phyloP scores from a whole-genome alignment of 2,329 filamentous ascomycete genomes.

The Chaetomiaceae sp. region DNA sequence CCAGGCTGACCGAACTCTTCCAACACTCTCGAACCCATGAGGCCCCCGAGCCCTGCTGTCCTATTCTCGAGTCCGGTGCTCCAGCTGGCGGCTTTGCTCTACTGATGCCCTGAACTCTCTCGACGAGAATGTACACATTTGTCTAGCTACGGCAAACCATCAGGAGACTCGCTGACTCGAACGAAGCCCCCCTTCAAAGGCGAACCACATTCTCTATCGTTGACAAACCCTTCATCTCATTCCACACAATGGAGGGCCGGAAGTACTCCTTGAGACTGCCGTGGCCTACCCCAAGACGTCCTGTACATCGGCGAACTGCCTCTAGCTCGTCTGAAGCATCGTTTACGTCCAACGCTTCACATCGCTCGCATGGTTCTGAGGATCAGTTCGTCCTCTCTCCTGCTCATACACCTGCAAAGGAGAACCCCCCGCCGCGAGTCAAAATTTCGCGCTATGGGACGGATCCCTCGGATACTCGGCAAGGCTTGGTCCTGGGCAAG shows the following conservation, averaged over 20 bases:
- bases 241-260: slow-evolving; percentile 5
- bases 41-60: background rate
- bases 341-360: slow-evolving; percentile 22
- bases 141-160: background rate
- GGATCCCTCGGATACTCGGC: background rate
- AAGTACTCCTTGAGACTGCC: slow-evolving; percentile 31
- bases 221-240: no score
- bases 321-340: slow-evolving; percentile 40
- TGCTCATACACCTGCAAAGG: slow-evolving; percentile 30
- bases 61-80: background rate
- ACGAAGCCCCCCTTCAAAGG: no score
- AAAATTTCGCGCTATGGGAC: slow-evolving; percentile 5
- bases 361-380: slow-evolving; percentile 28
- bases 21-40: background rate
- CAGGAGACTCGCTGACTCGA: no score
- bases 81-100: background rate
- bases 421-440: slow-evolving; percentile 14
- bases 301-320: slow-evolving; percentile 31
- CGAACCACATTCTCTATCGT: no score
- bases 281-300: slow-evolving; percentile 41
- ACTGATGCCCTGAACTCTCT: background rate
- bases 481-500: slow-evolving; percentile 17
- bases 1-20: background rate
- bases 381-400: slow-evolving; percentile 37
- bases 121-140: background rate